Evolutionary conservation across 805 yeast genomes (phyloP).

Genomic region (Metschnikowia reukaufii): DNA sequence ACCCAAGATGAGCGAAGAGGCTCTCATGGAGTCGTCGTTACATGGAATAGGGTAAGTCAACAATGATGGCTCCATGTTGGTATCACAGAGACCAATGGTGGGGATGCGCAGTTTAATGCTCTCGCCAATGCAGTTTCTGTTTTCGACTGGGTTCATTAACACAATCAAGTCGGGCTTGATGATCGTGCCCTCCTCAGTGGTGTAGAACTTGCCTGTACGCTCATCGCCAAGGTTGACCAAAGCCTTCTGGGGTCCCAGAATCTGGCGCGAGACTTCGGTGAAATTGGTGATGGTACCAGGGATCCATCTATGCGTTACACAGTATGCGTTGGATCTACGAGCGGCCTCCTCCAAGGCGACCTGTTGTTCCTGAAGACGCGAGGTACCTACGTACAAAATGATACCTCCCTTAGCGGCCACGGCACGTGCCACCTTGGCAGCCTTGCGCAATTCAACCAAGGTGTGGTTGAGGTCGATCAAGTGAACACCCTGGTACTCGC

Average conservation of each 20-base stretch:
- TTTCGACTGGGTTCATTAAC: constrained; percentile 83
- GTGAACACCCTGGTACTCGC: constrained; percentile 87
- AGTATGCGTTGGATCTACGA: constrained; percentile 70
- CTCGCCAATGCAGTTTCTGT: constrained; percentile 75
- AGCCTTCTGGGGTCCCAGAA: constrained; percentile 29
- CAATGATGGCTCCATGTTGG: constrained; percentile 85
- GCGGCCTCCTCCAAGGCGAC: constrained; percentile 80
- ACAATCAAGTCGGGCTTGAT: constrained; percentile 89
- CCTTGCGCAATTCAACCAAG: constrained; percentile 68
- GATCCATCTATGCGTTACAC: constrained; percentile 83
- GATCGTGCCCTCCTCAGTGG: constrained; percentile 47
- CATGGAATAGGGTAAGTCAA: constrained; percentile 96
- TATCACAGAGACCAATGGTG: constrained; percentile 90
- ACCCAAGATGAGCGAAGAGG: constrained; percentile 77
- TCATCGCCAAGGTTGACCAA: constrained; percentile 76
- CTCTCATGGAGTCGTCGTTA: constrained; percentile 86
- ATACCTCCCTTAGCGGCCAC: constrained; percentile 84
- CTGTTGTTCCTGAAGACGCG: constrained; percentile 64
- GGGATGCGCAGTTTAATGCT: constrained; percentile 83
- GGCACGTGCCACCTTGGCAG: constrained; percentile 81
- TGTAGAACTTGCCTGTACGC: constrained; percentile 60
- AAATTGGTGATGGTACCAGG: constrained; percentile 94
- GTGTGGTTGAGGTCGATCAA: constrained; percentile 90
- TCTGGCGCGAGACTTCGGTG: constrained; percentile 61
- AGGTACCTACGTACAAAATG: constrained; percentile 80